Evolutionary conservation across 495 filamentous ascomycete genomes (phyloP), one percentile per base, ranked within the genome.

Genomic region (Parathielavia hyrcaniae): DNA sequence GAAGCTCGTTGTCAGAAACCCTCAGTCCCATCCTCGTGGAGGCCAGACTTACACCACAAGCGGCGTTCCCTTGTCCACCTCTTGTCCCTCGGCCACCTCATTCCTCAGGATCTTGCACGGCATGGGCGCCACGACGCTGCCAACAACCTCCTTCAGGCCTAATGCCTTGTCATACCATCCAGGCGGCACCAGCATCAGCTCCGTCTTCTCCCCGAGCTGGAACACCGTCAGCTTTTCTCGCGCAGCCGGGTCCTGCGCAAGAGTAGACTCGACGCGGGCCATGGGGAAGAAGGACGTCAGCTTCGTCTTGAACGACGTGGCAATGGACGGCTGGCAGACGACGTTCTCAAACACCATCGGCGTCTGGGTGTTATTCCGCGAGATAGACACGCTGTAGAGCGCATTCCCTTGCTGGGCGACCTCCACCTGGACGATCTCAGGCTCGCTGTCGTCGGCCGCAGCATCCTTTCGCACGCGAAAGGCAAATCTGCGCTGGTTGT

Each of bases 51-150:
- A 82, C 79, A 98, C 91, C 43, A 97, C 90, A 60, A 98, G 74
- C 19, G 89, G 82, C 63, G 95, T 84, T 51, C 91, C 91, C 73
- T 91, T 95, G 67, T 84, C 81, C 40, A 97, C 92, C 50, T 67
- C 72, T 60, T 91, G 85, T 0, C 93, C 95, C 55, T 86, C 89
- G 53, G 81, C 71, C 1, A 92, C 88, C 68, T 91, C 86, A 34
- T 95, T 90, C 51, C 89, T 81, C 58, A 96, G 72, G 6, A 96
- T 83, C 74, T 96, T 97, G 73, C 91, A 96, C 12, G 91, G 91
- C 91, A 97, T 96, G 1, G 91, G 91, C 23, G 91, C 87, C 48
- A 54, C 73, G 14, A 97, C 91, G 66, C 86, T 93, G 57, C 92
- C 92, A 19, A 83, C 62, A 0, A 82, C 78, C 66, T 95, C 90